Base-by-base conservation (phyloP, 306 rosid species). In the Vigna trinervia region DNA sequence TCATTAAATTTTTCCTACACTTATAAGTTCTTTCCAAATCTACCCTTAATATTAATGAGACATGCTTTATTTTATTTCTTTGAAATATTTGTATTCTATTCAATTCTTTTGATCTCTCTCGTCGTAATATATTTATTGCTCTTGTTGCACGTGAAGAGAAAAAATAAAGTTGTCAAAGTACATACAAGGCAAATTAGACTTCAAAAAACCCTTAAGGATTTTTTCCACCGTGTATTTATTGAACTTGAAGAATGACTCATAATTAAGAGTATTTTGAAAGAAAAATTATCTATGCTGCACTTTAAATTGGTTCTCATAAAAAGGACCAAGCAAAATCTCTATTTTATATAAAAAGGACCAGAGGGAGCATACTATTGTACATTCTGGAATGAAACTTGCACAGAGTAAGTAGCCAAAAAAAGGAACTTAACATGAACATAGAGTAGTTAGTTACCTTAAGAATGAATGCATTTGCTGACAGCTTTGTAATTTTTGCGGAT, bases 391-490 rank as follows among this genome's bases (percentile, higher is more conserved):
- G 57, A 28, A 76, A 51, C 58, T 66, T 17, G 14, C 43, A n/a
- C 28, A 7, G 41, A 76, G 12, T 22, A 56, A 34, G 48, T 28
- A 50, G 73, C 43, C 59, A 52, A 43, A 34, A 45, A 20, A 61
- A 56, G 12, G 22, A 75, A 6, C 20, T 46, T 4, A 56, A 20
- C 50, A 19, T 63, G 67, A 32, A 60, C 45, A 78, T 4, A 76
- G 77, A 0, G 64, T 11, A 41, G 52, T 71, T 87, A 92, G 52
- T 71, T 87, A 92, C 98, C 99, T 92, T 89, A 1, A 76, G 79
- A 79, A 77, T 89, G 85, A 85, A 96, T 84, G 80, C 82, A 81
- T 91, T 93, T 34, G 83, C 80, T 13, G 94, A 88, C 70, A 87
- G 82, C 89, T 81, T 96, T 26, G 68, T 77, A 81, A 89, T 83